Percentiles rank a stretch among this genome's conserved stretches.
Evolutionary conservation across 202 grass and related monocot genomes (phyloP).

Genomic region (Hordeum pubiflorum): DNA sequence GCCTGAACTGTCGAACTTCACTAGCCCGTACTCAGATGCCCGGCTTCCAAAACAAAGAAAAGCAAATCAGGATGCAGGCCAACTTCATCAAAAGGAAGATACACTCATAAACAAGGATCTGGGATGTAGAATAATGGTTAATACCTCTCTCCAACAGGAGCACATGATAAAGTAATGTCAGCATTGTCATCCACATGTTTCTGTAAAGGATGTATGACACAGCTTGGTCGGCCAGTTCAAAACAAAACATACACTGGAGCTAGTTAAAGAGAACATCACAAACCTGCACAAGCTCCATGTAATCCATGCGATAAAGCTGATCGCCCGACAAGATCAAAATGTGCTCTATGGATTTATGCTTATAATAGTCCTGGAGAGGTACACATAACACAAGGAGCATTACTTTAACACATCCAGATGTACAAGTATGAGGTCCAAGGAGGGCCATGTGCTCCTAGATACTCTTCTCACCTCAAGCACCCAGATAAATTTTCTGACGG

Average conservation of each 20-base stretch:
- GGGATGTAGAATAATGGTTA: not conserved
- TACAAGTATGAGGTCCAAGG: not conserved
- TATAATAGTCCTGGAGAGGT: constrained; percentile 53
- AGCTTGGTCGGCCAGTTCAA: not conserved
- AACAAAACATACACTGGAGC: not conserved
- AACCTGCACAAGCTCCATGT: constrained; percentile 72
- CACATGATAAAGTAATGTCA: constrained; percentile 64
- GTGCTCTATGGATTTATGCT: constrained; percentile 60
- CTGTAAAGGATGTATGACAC: constrained; percentile 22
- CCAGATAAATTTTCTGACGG: constrained; percentile 79
- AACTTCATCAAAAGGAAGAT: not conserved
- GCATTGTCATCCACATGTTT: constrained; percentile 65
- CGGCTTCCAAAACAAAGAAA: constrained; percentile 40
- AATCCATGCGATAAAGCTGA: constrained; percentile 82
- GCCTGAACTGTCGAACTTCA: constrained; percentile 58
- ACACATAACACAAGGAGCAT: not conserved
- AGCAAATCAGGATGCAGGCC: not conserved
- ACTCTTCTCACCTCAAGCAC: constrained; percentile 56
- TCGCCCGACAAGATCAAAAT: constrained; percentile 70
- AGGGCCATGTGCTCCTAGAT: not conserved
- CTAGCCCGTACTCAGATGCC: constrained; percentile 66
- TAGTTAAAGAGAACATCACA: not conserved
- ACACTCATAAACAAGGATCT: not conserved
- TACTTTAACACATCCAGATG: not conserved
- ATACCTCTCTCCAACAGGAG: constrained; percentile 58